These are phyloP conservation scores for Medicago arabica DNA, from an alignment of 306 rosid genomes.

Conservation along the genomic window DNA sequence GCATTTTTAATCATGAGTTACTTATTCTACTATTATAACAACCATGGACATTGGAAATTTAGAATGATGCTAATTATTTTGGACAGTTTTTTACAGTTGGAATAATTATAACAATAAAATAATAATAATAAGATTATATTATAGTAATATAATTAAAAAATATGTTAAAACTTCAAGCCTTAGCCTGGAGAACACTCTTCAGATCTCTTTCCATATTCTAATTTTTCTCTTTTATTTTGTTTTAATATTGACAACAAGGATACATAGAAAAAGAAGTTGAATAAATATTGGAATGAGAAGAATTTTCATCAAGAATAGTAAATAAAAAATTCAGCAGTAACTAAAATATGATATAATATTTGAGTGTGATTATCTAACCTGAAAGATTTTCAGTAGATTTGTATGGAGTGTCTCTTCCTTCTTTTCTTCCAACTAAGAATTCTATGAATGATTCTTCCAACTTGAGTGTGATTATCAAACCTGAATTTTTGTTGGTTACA, in stretches of 20 bases:
- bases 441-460: too few species aligned
- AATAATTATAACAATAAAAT: background rate
- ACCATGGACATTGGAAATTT: slow-evolving; percentile 29
- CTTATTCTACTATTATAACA: slow-evolving; percentile 37
- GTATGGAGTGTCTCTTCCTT: background rate
- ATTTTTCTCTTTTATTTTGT: background rate
- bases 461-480: too few species aligned
- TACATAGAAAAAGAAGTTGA: background rate
- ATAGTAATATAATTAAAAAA: background rate
- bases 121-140: background rate
- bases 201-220: background rate
- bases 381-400: background rate
- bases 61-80: background rate
- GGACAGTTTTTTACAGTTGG: background rate
- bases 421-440: background rate
- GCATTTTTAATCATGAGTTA: slow-evolving; percentile 39
- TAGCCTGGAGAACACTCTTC: background rate
- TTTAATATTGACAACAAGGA: slow-evolving; percentile 1
- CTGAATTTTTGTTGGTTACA: too few species aligned
- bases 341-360: background rate
- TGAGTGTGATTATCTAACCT: slow-evolving; percentile 24
- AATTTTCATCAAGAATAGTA: slow-evolving; percentile 10
- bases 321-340: background rate
- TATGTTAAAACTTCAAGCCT: slow-evolving; percentile 1
- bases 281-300: slow-evolving; percentile 16